A percentile compares a stretch with the other conserved stretches of the same genome.
Conservation (phyloP, 352 stramenopile genomes). For the Thalassiosira livingstoniorum region DNA sequence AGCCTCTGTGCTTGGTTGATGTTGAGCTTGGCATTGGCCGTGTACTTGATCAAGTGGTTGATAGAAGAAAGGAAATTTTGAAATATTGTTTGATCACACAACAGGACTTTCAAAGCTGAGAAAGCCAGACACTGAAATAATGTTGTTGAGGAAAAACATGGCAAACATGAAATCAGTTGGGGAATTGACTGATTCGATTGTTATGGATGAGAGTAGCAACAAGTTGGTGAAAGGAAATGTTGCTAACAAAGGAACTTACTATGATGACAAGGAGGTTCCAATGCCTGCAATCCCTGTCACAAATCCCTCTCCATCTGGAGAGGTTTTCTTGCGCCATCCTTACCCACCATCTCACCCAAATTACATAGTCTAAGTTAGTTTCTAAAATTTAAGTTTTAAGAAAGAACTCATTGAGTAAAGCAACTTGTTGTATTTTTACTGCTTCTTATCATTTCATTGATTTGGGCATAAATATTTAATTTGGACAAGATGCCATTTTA, state of each 20-base stretch:
- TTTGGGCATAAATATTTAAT: neutral
- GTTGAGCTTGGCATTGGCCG: neutral
- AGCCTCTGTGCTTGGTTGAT: neutral
- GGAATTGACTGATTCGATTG: neutral
- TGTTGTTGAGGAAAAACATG: neutral
- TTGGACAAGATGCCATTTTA: neutral
- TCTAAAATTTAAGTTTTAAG: neutral
- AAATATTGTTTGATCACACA: neutral
- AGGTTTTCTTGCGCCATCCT: no score
- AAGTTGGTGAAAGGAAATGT: neutral
- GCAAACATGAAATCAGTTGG: neutral
- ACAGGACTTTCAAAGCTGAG: neutral
- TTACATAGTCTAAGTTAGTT: neutral
- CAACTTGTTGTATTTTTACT: neutral
- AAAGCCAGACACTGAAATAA: neutral
- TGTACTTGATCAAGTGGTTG: neutral
- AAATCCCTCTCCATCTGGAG: no score
- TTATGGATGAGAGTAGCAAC: neutral
- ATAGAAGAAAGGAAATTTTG: neutral
- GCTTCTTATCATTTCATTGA: neutral
- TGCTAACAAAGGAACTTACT: neutral
- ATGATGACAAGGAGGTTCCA: neutral
- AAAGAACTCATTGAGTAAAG: no score
- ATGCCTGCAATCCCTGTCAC: neutral
- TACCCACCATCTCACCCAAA: no score